Percentiles rank a stretch among this genome's conserved stretches.
Evolutionary conservation across 2,329 filamentous ascomycete species (phyloP).

Genomic region (Parastagonospora nodorum): DNA sequence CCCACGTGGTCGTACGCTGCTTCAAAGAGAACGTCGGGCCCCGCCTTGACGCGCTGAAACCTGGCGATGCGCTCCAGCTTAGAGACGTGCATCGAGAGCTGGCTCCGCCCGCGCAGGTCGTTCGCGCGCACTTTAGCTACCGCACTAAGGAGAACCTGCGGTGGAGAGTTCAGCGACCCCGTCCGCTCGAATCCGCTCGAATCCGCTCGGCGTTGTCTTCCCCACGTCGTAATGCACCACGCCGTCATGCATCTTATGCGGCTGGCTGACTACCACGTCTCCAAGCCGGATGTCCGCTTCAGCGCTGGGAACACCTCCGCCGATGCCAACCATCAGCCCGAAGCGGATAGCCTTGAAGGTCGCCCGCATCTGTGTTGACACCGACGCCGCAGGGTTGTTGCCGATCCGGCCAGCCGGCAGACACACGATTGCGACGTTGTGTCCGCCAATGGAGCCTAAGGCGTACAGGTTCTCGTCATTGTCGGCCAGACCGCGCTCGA

Average conservation of each 20-base stretch:
- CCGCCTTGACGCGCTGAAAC: background rate
- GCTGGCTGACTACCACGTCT: constrained; percentile 7
- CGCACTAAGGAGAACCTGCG: background rate
- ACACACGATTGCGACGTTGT: constrained; percentile 44
- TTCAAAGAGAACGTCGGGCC: background rate
- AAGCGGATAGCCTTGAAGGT: constrained; percentile 42
- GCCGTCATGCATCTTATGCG: constrained; percentile 3
- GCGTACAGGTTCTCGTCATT: constrained; percentile 24
- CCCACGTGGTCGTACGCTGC: constrained; percentile 1
- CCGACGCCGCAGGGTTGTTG: constrained; percentile 36
- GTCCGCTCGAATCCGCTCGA: background rate
- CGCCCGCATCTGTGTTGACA: constrained; percentile 29
- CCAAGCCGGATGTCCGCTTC: constrained; percentile 8
- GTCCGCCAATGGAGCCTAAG: constrained; percentile 27
- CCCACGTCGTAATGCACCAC: constrained; percentile 16
- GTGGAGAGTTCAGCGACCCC: background rate
- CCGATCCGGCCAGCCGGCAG: constrained; percentile 39
- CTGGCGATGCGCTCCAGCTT: background rate
- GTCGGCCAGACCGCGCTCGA: constrained; percentile 15
- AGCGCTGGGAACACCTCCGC: constrained; percentile 26
- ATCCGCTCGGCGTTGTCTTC: constrained; percentile 1
- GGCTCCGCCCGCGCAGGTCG: background rate
- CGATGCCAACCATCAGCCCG: constrained; percentile 51
- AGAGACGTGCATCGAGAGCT: background rate
- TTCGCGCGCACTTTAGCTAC: constrained; percentile 2